These are phyloP conservation scores for Purpureocillium takamizusanense DNA, from an alignment of 2,329 filamentous ascomycete species.

Conservation along the genomic window DNA sequence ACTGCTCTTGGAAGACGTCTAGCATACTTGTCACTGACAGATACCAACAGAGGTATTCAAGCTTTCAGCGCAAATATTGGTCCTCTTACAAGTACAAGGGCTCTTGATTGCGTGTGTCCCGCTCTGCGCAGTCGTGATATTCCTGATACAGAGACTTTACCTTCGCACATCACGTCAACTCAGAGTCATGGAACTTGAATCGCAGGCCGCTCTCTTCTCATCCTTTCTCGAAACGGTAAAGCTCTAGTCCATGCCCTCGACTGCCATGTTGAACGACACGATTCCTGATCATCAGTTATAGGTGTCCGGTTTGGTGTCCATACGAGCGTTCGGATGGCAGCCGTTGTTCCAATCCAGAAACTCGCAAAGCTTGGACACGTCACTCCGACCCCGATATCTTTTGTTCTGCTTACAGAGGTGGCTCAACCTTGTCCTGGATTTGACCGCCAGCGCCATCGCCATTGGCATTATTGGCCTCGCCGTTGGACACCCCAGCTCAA, in stretches of 20 bases:
- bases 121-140: slow-evolving; percentile 3
- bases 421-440: slow-evolving; percentile 27
- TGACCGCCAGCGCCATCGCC: slow-evolving; percentile 24
- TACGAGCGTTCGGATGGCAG: slow-evolving; percentile 14
- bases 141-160: slow-evolving; percentile 15
- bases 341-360: not conserved
- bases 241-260: not conserved
- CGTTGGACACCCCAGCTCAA: slow-evolving; percentile 13
- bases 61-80: slow-evolving; percentile 29
- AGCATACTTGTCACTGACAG: not conserved
- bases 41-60: slow-evolving; percentile 26
- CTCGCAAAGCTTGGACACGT: not conserved
- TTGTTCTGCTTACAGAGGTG: slow-evolving; percentile 38
- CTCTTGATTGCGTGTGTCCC: slow-evolving; percentile 36
- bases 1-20: not conserved
- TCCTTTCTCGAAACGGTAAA: slow-evolving; percentile 28
- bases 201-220: slow-evolving; percentile 36
- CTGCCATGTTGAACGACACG: not conserved
- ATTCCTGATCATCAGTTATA: not conserved
- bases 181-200: slow-evolving; percentile 45
- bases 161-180: slow-evolving; percentile 48
- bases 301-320: slow-evolving; percentile 2
- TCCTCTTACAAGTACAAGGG: slow-evolving; percentile 36
- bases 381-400: slow-evolving; percentile 18
- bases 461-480: slow-evolving; percentile 24